These are phyloP conservation scores for Phytopythium chamaehyphon DNA, from an alignment of 352 stramenopile species.

Conservation along the genomic window DNA sequence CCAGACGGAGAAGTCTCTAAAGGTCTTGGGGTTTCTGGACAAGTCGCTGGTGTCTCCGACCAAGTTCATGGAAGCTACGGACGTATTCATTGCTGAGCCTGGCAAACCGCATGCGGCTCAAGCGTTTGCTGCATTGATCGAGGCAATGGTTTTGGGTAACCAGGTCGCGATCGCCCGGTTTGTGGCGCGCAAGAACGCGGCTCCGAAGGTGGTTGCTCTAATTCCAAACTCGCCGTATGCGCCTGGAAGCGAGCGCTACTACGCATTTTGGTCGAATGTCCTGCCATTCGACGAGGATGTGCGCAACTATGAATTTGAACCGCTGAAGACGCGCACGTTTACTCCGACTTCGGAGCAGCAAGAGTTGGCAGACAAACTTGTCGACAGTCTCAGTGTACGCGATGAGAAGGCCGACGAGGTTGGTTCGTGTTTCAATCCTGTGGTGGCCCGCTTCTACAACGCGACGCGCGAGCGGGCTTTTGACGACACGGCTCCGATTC, in stretches of 20 bases:
- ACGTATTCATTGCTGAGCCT: constrained; percentile 77
- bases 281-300: constrained; percentile 80
- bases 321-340: constrained; percentile 49
- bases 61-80: constrained; percentile 59
- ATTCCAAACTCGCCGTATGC: constrained; percentile 45
- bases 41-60: constrained; percentile 34
- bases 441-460: constrained; percentile 71
- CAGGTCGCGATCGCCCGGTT: constrained; percentile 77
- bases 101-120: constrained; percentile 57
- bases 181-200: constrained; percentile 69
- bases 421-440: constrained; percentile 63
- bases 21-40: constrained; percentile 72
- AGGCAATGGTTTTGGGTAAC: constrained; percentile 56
- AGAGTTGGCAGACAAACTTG: constrained; percentile 52
- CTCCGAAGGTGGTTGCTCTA: constrained; percentile 69
- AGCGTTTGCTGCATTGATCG: constrained; percentile 55
- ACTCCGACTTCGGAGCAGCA: constrained; percentile 56
- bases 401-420: constrained; percentile 58
- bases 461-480: constrained; percentile 53
- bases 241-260: constrained; percentile 38
- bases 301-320: constrained; percentile 72
- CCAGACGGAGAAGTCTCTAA: constrained; percentile 71
- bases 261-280: constrained; percentile 70
- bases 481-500: constrained; percentile 39
- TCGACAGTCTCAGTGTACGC: constrained; percentile 70